Conservation (phyloP, 208 protist species). For the Leishmania tarentolae region DNA sequence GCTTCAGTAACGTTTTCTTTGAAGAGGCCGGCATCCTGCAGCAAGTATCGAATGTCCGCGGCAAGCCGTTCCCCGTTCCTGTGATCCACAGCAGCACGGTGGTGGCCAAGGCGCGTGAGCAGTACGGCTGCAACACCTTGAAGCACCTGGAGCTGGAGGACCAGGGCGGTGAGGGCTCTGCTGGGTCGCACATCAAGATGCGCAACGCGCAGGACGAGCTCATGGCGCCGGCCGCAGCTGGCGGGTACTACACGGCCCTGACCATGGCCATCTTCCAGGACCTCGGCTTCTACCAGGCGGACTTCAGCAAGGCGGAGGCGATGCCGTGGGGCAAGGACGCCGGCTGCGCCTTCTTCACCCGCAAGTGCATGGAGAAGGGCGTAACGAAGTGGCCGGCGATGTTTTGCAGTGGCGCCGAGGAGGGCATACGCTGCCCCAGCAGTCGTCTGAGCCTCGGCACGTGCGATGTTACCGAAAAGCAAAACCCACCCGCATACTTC, state of each 20-base stretch:
- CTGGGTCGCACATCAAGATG: constrained; percentile 84
- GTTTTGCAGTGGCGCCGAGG: constrained; percentile 41
- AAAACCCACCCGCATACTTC: not conserved
- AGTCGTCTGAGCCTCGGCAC: not conserved
- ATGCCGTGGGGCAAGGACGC: constrained; percentile 73
- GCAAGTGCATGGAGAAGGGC: constrained; percentile 44
- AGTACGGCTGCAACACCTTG: constrained; percentile 70
- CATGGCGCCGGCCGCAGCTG: constrained; percentile 52
- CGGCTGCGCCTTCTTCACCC: constrained; percentile 58
- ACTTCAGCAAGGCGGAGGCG: constrained; percentile 60
- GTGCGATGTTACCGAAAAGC: not conserved
- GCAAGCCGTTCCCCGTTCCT: constrained; percentile 23
- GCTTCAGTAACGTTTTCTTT: constrained; percentile 48
- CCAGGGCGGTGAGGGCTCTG: constrained; percentile 41
- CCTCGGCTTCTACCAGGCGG: constrained; percentile 77
- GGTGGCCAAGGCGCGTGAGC: constrained; percentile 34
- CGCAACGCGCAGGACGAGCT: constrained; percentile 82
- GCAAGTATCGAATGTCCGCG: constrained; percentile 30
- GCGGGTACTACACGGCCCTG: constrained; percentile 61
- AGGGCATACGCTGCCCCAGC: not conserved
- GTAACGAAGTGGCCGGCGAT: constrained; percentile 44
- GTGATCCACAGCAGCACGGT: constrained; percentile 44
- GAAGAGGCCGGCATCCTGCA: not conserved
- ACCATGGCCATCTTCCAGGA: constrained; percentile 87
- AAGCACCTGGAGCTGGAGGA: constrained; percentile 84